Evolutionary conservation across 169 alveolate genomes (phyloP).

Genomic region (Sarcocystis neurona): DNA sequence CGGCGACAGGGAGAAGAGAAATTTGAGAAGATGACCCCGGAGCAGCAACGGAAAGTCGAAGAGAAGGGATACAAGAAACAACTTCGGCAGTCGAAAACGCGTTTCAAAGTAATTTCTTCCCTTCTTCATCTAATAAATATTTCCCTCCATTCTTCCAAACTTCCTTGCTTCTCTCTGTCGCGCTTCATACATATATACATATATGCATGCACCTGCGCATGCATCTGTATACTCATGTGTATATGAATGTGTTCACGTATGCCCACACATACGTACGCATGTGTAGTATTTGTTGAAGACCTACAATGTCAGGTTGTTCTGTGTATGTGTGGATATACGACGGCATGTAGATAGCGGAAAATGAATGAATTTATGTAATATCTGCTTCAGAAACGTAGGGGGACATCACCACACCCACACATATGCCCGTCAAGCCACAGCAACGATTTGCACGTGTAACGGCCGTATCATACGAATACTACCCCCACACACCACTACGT

Average conservation of each 20-base stretch:
- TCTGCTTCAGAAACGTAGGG: too few species aligned
- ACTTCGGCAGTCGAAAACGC: background rate
- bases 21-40: conserved; percentile 28
- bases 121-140: background rate
- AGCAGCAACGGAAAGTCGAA: conserved; percentile 18
- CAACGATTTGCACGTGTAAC: too few species aligned
- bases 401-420: too few species aligned
- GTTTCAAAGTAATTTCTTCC: background rate
- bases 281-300: too few species aligned
- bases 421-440: too few species aligned
- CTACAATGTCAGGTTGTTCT: too few species aligned
- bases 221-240: background rate
- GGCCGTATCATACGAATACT: too few species aligned
- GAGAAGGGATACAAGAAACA: conserved; percentile 31
- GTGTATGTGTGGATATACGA: too few species aligned
- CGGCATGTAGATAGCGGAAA: too few species aligned
- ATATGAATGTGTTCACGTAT: background rate
- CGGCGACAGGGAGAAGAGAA: conserved; percentile 20
- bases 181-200: background rate
- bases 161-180: background rate
- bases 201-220: background rate
- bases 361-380: too few species aligned
- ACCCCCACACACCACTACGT: too few species aligned
- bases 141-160: background rate
- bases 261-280: too few species aligned